A percentile compares a stretch with the other conserved stretches of the same genome.
Conservation (phyloP, 2,329 filamentous ascomycete genomes). For the Fusarium austroafricanum region DNA sequence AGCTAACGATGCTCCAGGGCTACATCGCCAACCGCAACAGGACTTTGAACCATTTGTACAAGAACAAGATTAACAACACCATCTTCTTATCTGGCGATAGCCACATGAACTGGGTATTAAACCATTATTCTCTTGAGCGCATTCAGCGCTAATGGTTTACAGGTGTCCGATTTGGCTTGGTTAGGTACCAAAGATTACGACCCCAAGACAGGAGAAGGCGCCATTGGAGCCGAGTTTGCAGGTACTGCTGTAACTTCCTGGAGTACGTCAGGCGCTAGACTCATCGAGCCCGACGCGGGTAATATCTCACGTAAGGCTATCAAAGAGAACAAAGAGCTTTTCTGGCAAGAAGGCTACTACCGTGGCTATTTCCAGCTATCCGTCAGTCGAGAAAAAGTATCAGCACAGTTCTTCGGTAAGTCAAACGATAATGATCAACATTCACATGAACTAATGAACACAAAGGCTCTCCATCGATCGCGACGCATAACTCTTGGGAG, state of each 20-base stretch:
- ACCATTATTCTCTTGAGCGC: fast-evolving
- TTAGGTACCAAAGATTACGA: not conserved
- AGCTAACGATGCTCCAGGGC: not conserved
- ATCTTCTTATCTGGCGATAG: not conserved
- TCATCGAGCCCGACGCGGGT: not conserved
- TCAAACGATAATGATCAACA: fast-evolving
- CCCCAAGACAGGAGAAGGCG: not conserved
- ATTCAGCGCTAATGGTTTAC: not conserved
- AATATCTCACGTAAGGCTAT: not conserved
- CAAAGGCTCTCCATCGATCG: not conserved
- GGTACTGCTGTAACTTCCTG: not conserved
- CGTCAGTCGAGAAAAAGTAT: not conserved
- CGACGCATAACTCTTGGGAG: not conserved
- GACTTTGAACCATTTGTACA: conserved; percentile 3
- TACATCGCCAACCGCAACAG: conserved; percentile 8
- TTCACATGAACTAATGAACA: fast-evolving
- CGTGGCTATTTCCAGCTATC: not conserved
- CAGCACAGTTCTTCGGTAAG: conserved; percentile 6
- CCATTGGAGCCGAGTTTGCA: conserved; percentile 1
- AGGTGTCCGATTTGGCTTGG: conserved; percentile 6
- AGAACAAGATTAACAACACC: conserved; percentile 3
- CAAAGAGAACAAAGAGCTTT: not conserved
- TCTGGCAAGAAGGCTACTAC: not conserved
- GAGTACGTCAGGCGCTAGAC: not conserved
- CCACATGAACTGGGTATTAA: conserved; percentile 2